Evolutionary conservation across 371 early-diverging fungal species (phyloP), one percentile per base, ranked within the genome.

Genomic region (Syncephalastrum monosporum): DNA sequence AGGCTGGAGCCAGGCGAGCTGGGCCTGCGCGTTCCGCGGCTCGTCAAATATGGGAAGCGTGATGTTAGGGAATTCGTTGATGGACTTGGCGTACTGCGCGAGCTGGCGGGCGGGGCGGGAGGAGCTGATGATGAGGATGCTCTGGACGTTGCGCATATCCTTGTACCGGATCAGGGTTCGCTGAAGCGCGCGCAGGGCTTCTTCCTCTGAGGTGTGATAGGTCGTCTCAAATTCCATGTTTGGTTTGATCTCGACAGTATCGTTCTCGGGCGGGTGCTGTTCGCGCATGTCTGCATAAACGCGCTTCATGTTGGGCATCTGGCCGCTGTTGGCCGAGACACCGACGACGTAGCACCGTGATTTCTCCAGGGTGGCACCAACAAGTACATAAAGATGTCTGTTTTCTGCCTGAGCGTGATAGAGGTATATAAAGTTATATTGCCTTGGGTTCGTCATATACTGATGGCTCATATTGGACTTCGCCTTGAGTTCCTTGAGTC

Each of bases 1-100:
- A 13, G 83, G 82, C 29, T 81, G 78, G 58, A 94, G 91, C 97
- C 97, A 97, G 53, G 90, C 91, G 10, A 97, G 71, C 51, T 61
- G 58, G 50, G 77, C 74, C 46, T 85, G 77, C 5, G 81, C 77
- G 38, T 33, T 33, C 5, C 38, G 38, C 6, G 38, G 38, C 8
- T 33, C 38, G 8, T 33, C 38, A 12, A 33, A 33, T 33, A 33
- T 33, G 3, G 91, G 89, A 45, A 91, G 71, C 0, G 79, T 55
- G 5, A 92, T 65, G 43, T 77, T 72, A 0, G 94, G 94, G 55
- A 91, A 87, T 3, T 87, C 84, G 14, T 69, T 67, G 2, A 94
- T 59, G 17, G 78, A 59, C 2, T 79, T 74, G 14, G 88, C 69
- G 17, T 79, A 74, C 19, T 85, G 77, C 16, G 69, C 67, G 46